These are phyloP conservation scores for Bipolaris oryzae DNA, from an alignment of 2,329 filamentous ascomycete species.

Conservation along the genomic window DNA sequence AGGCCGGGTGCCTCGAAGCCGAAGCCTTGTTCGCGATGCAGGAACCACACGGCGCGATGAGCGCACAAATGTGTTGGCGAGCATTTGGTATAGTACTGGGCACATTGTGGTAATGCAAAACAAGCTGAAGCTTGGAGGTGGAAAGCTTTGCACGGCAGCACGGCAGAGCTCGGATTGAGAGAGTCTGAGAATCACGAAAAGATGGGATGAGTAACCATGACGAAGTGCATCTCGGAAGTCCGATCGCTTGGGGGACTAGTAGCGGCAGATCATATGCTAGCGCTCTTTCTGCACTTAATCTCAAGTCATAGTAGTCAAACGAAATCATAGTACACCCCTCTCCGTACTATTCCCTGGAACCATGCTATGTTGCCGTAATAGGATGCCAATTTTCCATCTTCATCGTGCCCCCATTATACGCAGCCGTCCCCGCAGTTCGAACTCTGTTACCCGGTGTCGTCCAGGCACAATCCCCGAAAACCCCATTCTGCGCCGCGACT, in stretches of 20 bases:
- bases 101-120: conserved; percentile 6
- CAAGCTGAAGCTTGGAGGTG: neutral
- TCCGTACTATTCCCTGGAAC: neutral
- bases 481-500: neutral
- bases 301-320: neutral
- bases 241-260: conserved; percentile 8
- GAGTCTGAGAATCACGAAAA: conserved; percentile 4
- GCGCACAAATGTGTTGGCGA: conserved; percentile 27
- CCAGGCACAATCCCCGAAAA: neutral
- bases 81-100: conserved; percentile 26
- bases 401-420: neutral
- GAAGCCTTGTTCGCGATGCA: conserved; percentile 18
- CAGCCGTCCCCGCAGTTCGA: neutral
- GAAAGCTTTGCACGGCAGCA: neutral
- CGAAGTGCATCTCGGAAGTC: conserved; percentile 9
- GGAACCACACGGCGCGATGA: conserved; percentile 25
- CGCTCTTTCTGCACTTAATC: neutral
- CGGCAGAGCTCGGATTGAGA: neutral
- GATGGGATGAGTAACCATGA: conserved; percentile 21
- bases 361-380: neutral
- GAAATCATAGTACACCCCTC: neutral
- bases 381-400: neutral
- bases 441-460: neutral
- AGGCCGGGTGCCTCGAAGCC: conserved; percentile 31
- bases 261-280: conserved; percentile 17